Conservation (phyloP, 352 stramenopile genomes). For the Halophytophthora polymorphica region DNA sequence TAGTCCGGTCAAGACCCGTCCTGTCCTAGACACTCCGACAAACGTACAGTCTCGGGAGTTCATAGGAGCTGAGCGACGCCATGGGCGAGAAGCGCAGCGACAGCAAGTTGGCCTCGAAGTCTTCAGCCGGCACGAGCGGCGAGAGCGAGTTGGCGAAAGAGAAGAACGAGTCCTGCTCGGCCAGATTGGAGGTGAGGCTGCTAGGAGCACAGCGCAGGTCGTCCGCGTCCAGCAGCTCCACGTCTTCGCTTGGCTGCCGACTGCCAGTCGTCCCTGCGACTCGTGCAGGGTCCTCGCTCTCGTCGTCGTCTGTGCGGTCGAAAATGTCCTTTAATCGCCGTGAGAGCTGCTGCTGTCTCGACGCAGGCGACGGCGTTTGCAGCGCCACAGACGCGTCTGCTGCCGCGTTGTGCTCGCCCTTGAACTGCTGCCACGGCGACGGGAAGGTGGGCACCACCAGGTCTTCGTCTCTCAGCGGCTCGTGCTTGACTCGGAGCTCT, state of each 20-base stretch:
- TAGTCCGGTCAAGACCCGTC: background rate
- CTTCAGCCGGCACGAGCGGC: conserved; percentile 50
- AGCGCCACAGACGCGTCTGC: background rate
- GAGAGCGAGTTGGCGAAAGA: conserved; percentile 78
- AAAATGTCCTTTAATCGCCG: conserved; percentile 36
- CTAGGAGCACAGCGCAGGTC: conserved; percentile 46
- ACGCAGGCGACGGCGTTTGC: conserved; percentile 27
- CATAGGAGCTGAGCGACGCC: conserved; percentile 38
- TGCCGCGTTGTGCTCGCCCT: conserved; percentile 7
- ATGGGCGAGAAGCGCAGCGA: conserved; percentile 61
- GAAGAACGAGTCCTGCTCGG: conserved; percentile 78
- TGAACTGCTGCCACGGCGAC: background rate
- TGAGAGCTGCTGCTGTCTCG: conserved; percentile 27
- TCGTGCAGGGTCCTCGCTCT: conserved; percentile 3
- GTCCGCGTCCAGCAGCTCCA: conserved; percentile 13
- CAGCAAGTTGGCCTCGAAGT: conserved; percentile 64
- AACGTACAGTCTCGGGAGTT: conserved; percentile 72
- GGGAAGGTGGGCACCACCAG: background rate
- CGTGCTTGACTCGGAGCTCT: conserved; percentile 4
- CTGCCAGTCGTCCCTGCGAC: too few species aligned
- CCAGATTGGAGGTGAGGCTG: conserved; percentile 24
- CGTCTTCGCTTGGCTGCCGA: too few species aligned
- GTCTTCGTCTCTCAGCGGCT: background rate
- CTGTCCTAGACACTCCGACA: background rate
- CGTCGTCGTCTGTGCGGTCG: conserved; percentile 25